phyloP scores from a whole-genome alignment of 805 yeast genomes.

The Candida coleopterorum region DNA sequence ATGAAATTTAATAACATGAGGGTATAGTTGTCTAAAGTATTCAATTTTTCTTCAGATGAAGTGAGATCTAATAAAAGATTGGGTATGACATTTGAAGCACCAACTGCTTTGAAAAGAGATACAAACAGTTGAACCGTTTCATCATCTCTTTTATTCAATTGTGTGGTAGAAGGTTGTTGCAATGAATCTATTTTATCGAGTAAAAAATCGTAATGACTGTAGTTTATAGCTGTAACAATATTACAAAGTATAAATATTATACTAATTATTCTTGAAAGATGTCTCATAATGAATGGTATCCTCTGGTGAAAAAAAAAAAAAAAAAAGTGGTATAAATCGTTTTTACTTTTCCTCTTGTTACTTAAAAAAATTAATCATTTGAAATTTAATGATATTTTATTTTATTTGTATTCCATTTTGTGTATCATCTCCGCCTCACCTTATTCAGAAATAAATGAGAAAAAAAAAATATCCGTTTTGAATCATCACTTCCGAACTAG shows the following conservation, averaged over 20 bases:
- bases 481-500: constrained; percentile 1
- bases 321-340: neutral
- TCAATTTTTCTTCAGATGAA: constrained; percentile 23
- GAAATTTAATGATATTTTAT: neutral
- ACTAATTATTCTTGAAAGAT: neutral
- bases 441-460: neutral
- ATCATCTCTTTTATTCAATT: constrained; percentile 1
- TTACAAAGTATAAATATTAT: neutral
- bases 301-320: neutral
- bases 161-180: neutral
- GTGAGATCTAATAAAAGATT: constrained; percentile 28
- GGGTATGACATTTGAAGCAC: constrained; percentile 8
- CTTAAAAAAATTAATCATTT: neutral
- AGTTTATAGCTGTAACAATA: neutral
- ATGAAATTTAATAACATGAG: constrained; percentile 12
- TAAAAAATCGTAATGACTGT: neutral
- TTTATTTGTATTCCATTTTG: neutral
- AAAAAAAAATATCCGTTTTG: no score
- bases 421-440: neutral
- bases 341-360: neutral
- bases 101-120: constrained; percentile 3
- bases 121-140: constrained; percentile 1
- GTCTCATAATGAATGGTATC: constrained; percentile 1
- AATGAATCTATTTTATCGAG: constrained; percentile 3
- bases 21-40: constrained; percentile 21